A percentile compares a stretch with the other conserved stretches of the same genome.
These are phyloP conservation scores for Aspergillus sp. DNA, from an alignment of 2,329 filamentous ascomycete species.

Conservation along the genomic window DNA sequence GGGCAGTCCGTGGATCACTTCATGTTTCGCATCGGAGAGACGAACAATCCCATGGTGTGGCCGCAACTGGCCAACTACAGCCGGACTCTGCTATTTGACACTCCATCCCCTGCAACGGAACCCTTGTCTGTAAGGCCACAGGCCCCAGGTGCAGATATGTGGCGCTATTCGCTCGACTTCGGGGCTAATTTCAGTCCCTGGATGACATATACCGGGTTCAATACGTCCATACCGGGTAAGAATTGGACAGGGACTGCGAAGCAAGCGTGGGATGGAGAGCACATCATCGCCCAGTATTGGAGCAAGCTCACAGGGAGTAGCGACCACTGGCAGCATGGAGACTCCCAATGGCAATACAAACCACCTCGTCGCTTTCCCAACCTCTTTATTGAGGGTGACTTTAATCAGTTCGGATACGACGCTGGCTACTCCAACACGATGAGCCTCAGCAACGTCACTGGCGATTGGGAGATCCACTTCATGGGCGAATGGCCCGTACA, in stretches of 20 bases:
- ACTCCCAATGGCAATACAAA: conserved; percentile 44
- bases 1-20: conserved; percentile 51
- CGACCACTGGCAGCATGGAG: conserved; percentile 60
- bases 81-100: conserved; percentile 49
- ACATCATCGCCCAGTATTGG: conserved; percentile 65
- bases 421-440: conserved; percentile 53
- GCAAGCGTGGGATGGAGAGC: conserved; percentile 62
- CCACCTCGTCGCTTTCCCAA: conserved; percentile 59
- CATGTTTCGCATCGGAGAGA: conserved; percentile 59
- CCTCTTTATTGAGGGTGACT: conserved; percentile 61
- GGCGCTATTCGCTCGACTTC: conserved; percentile 63
- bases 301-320: conserved; percentile 59
- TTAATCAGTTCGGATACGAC: conserved; percentile 65
- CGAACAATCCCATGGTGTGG: conserved; percentile 61
- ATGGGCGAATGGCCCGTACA: conserved; percentile 65
- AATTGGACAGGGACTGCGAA: conserved; percentile 57
- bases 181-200: conserved; percentile 60
- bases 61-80: conserved; percentile 59
- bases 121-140: conserved; percentile 55
- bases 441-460: conserved; percentile 48
- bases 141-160: conserved; percentile 62
- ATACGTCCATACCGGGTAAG: conserved; percentile 49
- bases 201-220: conserved; percentile 55
- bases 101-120: conserved; percentile 33
- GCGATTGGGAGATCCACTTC: conserved; percentile 60